Base-by-base conservation (phyloP, 129 eudicot species). In the Sambucus nigra region DNA sequence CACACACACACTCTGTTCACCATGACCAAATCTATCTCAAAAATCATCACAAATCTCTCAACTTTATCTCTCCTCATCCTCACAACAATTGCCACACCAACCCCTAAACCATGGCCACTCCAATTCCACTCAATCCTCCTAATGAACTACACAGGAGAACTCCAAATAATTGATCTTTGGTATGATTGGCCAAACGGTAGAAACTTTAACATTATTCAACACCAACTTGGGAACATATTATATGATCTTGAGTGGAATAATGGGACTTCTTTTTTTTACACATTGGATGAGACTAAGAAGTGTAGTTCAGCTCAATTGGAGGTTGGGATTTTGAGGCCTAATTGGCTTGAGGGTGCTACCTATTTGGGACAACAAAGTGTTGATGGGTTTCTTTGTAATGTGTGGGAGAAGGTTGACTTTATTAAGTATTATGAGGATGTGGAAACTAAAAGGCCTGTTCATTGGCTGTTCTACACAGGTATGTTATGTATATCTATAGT, bases 111-210 rank as follows among this genome's bases (percentile, higher is more conserved):
- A 32, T 88, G 95, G 92, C 93, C 93, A 1, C 76, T 25, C 11
- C 95, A 84, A 66, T 88, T 84, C 64, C 95, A 88, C 69, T 79
- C 98, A 12, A 47, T 79, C 12, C 65, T 85, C 2, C 45, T 68
- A 35, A 80, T 79, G 63, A 85, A 85, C 70, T 29, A 45, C 55
- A 76, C 65, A 57, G 80, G 82, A 17, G 27, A 51, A 3, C 62
- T 77, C 17, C 55, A 83, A 50, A 16, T 73, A 8, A 74, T 74
- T 18, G 84, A 89, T 66, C 84, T 89, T 5, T 89, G 98, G 94
- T 89, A 85, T 74, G 98, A 89, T 45, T 89, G 89, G 86, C 73
- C 80, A 41, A 91, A 91, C 60, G 94, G 95, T 21, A 86, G 94
- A 26, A 91, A 85, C 77, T 76, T 85, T 60, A 91, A 91, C 80